phyloP scores from a whole-genome alignment of 352 stramenopile genomes.

The Globisporangium cederbergense region DNA sequence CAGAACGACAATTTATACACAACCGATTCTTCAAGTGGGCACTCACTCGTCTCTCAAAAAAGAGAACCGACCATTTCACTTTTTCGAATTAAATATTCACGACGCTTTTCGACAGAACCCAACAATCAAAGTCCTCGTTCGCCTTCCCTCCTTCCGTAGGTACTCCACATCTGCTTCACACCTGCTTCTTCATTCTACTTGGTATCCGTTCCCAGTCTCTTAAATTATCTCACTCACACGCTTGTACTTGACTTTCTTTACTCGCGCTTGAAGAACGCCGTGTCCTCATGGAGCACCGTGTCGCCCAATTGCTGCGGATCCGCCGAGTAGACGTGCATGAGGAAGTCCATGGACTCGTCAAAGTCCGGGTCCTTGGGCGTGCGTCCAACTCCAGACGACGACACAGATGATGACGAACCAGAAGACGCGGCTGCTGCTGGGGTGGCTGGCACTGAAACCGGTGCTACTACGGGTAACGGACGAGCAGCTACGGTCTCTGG shows the following conservation, averaged over 20 bases:
- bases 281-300: conserved; percentile 9
- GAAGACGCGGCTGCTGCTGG: not conserved
- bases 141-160: too few relatives aligned
- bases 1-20: too few relatives aligned
- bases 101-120: too few relatives aligned
- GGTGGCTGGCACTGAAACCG: not conserved
- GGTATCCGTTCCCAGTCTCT: too few relatives aligned
- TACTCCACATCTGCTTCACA: too few relatives aligned
- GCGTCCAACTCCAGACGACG: conserved; percentile 6
- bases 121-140: too few relatives aligned
- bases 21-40: too few relatives aligned
- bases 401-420: not conserved
- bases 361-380: conserved; percentile 47
- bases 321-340: conserved; percentile 68
- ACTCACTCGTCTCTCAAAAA: too few relatives aligned
- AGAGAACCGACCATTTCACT: too few relatives aligned
- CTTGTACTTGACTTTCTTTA: not conserved
- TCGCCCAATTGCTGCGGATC: conserved; percentile 40
- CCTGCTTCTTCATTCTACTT: too few relatives aligned
- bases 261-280: conserved; percentile 13
- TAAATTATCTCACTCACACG: not conserved
- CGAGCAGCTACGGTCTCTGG: not conserved
- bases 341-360: conserved; percentile 80
- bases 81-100: too few relatives aligned
- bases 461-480: not conserved